Conservation (phyloP, 129 eudicot genomes). For the Scalesia atractyloides region DNA sequence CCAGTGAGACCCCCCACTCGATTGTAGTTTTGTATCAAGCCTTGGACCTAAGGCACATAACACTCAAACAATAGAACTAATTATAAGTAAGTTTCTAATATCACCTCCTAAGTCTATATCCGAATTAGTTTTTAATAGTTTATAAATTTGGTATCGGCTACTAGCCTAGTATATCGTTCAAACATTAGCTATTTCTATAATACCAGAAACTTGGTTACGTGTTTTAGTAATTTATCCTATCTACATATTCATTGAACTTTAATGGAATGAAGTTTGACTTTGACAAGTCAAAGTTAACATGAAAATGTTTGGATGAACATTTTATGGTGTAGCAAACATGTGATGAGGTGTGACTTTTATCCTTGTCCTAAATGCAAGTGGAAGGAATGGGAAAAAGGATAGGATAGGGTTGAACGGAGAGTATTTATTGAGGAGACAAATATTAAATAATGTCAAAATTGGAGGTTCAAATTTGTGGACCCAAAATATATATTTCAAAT, state of each 20-base stretch:
- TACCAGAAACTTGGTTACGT: neutral
- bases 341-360: slow-evolving; percentile 24
- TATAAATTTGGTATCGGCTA: too few relatives aligned
- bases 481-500: slow-evolving; percentile 23
- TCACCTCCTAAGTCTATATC: too few relatives aligned
- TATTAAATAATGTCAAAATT: slow-evolving; percentile 19
- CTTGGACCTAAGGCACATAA: too few relatives aligned
- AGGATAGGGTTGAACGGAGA: slow-evolving; percentile 38
- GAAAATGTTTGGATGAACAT: slow-evolving; percentile 3
- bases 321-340: slow-evolving; percentile 26
- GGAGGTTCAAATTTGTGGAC: slow-evolving; percentile 25
- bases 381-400: slow-evolving; percentile 31
- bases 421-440: slow-evolving; percentile 30
- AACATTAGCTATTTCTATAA: too few relatives aligned
- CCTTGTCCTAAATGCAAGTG: slow-evolving; percentile 30
- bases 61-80: too few relatives aligned
- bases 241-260: neutral
- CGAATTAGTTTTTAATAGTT: too few relatives aligned
- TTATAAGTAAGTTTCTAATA: too few relatives aligned
- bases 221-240: neutral
- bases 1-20: too few relatives aligned
- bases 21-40: too few relatives aligned
- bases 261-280: neutral
- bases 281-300: neutral
- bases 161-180: too few relatives aligned